phyloP scores from a whole-genome alignment of 192 early-diverging fungal genomes.

The Geranomyces variabilis region DNA sequence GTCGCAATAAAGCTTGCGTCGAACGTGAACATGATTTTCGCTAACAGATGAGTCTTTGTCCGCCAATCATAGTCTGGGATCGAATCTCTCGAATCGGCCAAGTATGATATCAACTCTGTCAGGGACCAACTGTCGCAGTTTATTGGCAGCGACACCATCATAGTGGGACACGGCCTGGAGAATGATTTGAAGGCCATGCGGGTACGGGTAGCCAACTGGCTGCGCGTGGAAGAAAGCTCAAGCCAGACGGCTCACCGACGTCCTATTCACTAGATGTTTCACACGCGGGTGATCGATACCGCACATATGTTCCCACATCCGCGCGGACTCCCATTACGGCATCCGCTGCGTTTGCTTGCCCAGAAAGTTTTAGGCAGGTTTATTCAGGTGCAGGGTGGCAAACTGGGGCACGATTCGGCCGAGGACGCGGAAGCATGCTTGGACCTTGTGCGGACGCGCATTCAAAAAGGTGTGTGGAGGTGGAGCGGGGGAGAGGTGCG shows the following conservation, averaged over 20 bases:
- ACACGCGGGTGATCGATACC: slow-evolving; percentile 70
- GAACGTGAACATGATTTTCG: too few species aligned
- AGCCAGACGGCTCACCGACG: not conserved
- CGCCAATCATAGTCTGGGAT: slow-evolving; percentile 47
- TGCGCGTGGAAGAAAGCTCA: not conserved
- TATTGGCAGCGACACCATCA: slow-evolving; percentile 56
- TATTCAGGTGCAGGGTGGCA: slow-evolving; percentile 55
- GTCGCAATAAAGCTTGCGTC: too few species aligned
- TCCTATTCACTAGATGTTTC: slow-evolving; percentile 41
- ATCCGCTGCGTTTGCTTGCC: slow-evolving; percentile 57
- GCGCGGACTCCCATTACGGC: slow-evolving; percentile 54
- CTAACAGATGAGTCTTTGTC: too few species aligned
- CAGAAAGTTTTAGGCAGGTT: slow-evolving; percentile 52
- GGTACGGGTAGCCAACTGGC: not conserved
- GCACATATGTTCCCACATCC: slow-evolving; percentile 59
- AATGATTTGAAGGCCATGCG: slow-evolving; percentile 70
- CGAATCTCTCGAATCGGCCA: slow-evolving; percentile 47
- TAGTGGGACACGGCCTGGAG: slow-evolving; percentile 70
- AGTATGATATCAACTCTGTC: slow-evolving; percentile 52
- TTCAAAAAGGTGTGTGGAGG: not conserved
- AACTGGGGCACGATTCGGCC: slow-evolving; percentile 66
- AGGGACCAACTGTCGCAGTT: slow-evolving; percentile 41
- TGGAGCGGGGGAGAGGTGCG: too few species aligned
- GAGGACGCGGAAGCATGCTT: slow-evolving; percentile 71
- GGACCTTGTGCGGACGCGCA: slow-evolving; percentile 56